Base-by-base conservation (phyloP, 805 yeast species). In the Debaryomyces hansenii region DNA sequence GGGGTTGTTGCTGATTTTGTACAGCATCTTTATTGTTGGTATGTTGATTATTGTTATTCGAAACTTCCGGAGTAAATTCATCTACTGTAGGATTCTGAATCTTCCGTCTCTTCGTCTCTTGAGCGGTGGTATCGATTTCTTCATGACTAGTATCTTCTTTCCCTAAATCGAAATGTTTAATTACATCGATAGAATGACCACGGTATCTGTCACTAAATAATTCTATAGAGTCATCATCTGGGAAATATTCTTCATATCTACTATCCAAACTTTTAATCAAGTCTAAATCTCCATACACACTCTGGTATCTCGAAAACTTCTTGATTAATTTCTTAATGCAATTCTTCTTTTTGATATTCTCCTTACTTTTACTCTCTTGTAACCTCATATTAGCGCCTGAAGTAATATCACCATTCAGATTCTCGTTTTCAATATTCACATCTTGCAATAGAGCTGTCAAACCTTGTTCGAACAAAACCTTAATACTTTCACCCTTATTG, bases 381-480 rank as follows among this genome's bases (percentile, higher is more conserved):
- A 39, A 39, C 12, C 20, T 18, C 20, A 14, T 9, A 24, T 18
- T n/a, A 18, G 20, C 6, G 5, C 42, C 35, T 20, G 31, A 9
- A 39, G 15, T 9, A 12, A 12, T 39, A 4, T 15, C 20, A 14
- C 35, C 31, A 16, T 28, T 18, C 10, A 27, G 28, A 15, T 47
- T 52, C 40, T 58, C 63, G n/a, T 63, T 67, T 1, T 67, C 63
- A 34, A 69, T 45, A 46, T 49, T 50, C 11, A 67, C 63, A 35
- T 64, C 72, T 37, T 66, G 69, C 48, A 82, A 66, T 37, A 71
- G 54, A 48, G 78, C 82, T 8, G 84, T 80, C 8, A 86, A 73
- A 0, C 90, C 82, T 3, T 86, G 77, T 63, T 94, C 98, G 61
- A 92, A 85, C 32, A 90, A 74, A 7, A 90, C 87, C 55, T 92